A percentile compares a stretch with the other conserved stretches of the same genome.
Evolutionary conservation across 2,329 filamentous ascomycete species (phyloP).

Genomic region (Diaporthe ampelina): DNA sequence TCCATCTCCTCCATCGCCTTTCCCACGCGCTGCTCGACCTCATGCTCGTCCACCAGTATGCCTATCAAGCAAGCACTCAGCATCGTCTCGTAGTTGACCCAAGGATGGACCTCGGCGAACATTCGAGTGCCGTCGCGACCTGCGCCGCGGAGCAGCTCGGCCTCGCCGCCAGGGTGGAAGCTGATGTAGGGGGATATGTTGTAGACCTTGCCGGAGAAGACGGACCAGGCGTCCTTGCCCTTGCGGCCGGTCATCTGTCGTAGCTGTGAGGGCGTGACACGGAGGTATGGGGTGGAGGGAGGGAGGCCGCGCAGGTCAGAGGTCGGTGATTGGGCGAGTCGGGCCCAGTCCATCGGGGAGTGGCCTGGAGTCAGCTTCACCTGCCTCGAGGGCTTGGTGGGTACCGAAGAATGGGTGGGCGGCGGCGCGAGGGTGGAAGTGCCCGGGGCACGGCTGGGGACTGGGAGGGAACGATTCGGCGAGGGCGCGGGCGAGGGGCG

Average conservation of each 20-base stretch:
- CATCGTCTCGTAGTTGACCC: slow-evolving; percentile 82
- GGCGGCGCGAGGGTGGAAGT: slow-evolving; percentile 66
- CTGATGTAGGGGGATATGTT: slow-evolving; percentile 91
- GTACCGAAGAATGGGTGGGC: slow-evolving; percentile 61
- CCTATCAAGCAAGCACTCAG: slow-evolving; percentile 73
- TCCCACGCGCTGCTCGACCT: slow-evolving; percentile 52
- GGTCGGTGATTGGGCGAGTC: slow-evolving; percentile 70
- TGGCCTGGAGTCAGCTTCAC: slow-evolving; percentile 90
- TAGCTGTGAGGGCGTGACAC: slow-evolving; percentile 87
- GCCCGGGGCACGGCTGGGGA: slow-evolving; percentile 44
- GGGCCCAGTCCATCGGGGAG: slow-evolving; percentile 96
- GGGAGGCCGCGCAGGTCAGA: slow-evolving; percentile 77
- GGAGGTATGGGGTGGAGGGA: slow-evolving; percentile 68
- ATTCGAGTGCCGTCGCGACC: slow-evolving; percentile 73
- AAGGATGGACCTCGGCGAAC: slow-evolving; percentile 77
- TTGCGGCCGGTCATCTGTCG: slow-evolving; percentile 84
- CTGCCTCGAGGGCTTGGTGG: slow-evolving; percentile 67
- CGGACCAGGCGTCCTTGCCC: slow-evolving; percentile 91
- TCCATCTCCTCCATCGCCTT: slow-evolving; percentile 74
- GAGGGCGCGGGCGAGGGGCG: slow-evolving; percentile 30
- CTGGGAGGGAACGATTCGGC: slow-evolving; percentile 38
- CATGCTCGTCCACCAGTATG: slow-evolving; percentile 72
- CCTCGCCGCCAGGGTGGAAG: slow-evolving; percentile 90
- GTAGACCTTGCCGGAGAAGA: slow-evolving; percentile 90
- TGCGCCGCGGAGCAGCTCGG: slow-evolving; percentile 76